phyloP scores from a whole-genome alignment of 2,329 filamentous ascomycete genomes.

The Botrytis paeoniae region DNA sequence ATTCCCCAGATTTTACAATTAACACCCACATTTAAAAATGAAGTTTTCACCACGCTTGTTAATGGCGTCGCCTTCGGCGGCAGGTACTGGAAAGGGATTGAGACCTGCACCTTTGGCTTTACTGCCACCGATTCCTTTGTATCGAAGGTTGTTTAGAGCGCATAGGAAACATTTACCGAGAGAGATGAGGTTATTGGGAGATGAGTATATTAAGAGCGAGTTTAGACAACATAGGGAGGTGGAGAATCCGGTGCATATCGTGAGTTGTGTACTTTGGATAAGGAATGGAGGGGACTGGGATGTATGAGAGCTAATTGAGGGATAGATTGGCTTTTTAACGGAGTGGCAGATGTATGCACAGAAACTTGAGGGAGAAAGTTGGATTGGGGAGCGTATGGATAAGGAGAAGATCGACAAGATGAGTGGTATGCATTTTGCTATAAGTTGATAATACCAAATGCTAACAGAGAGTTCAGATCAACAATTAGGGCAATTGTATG shows the following conservation, averaged over 20 bases:
- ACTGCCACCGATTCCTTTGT: conserved; percentile 64
- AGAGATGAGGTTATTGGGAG: conserved; percentile 79
- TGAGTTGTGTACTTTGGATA: conserved; percentile 45
- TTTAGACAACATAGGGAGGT: conserved; percentile 80
- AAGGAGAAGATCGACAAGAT: conserved; percentile 83
- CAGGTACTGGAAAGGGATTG: conserved; percentile 28
- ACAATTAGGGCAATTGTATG: conserved; percentile 89
- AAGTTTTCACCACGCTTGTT: conserved; percentile 28
- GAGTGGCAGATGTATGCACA: conserved; percentile 98
- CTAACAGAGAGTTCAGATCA: conserved; percentile 59
- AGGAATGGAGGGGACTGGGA: not conserved
- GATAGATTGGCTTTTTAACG: conserved; percentile 86
- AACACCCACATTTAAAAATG: conserved; percentile 25
- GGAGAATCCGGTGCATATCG: conserved; percentile 90
- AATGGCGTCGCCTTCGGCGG: conserved; percentile 31
- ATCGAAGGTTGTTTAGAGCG: conserved; percentile 79
- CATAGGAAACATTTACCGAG: conserved; percentile 75
- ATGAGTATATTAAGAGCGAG: conserved; percentile 90
- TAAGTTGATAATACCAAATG: not conserved
- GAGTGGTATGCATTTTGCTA: conserved; percentile 64
- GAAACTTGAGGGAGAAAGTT: conserved; percentile 80
- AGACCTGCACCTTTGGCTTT: conserved; percentile 34
- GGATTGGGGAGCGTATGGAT: conserved; percentile 83
- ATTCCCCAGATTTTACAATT: conserved; percentile 7
- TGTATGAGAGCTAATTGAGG: not conserved